Evolutionary conservation across 2,329 filamentous ascomycete genomes (phyloP).

Genomic region (Fusarium sp.): DNA sequence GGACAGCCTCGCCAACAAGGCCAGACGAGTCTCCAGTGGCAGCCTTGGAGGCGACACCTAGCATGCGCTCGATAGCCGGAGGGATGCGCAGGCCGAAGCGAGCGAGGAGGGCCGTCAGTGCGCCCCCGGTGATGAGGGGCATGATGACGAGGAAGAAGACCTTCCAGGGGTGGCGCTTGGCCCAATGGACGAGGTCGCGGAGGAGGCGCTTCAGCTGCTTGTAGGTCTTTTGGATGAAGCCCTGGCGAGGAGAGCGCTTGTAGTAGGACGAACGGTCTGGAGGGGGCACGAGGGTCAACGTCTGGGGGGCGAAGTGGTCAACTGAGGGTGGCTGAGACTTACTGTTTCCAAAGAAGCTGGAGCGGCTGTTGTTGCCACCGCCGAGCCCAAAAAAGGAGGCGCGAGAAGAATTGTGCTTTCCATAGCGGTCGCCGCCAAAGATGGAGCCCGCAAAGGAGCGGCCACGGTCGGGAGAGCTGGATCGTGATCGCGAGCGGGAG

Average conservation of each 20-base stretch:
- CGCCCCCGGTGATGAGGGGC: conserved; percentile 87
- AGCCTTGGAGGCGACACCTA: conserved; percentile 65
- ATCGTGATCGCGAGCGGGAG: conserved; percentile 55
- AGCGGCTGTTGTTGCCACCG: conserved; percentile 54
- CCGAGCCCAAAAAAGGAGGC: conserved; percentile 62
- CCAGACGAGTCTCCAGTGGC: conserved; percentile 61
- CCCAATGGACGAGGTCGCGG: conserved; percentile 84
- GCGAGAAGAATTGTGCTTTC: conserved; percentile 56
- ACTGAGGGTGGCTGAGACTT: conserved; percentile 27
- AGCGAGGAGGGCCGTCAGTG: conserved; percentile 80
- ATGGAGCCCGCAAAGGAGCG: conserved; percentile 50
- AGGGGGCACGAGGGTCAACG: conserved; percentile 3
- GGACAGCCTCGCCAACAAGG: conserved; percentile 66
- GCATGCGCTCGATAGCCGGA: conserved; percentile 67
- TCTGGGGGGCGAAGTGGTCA: neutral
- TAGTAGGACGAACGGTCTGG: conserved; percentile 73
- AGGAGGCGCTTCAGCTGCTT: conserved; percentile 83
- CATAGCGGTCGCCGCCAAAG: conserved; percentile 50
- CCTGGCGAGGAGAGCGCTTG: conserved; percentile 83
- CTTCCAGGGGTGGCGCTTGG: conserved; percentile 85
- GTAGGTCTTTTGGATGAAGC: conserved; percentile 80
- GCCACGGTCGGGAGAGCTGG: conserved; percentile 49
- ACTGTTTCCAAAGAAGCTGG: conserved; percentile 61
- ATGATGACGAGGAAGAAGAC: conserved; percentile 89
- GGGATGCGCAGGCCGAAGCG: conserved; percentile 86